Conservation (phyloP, 257 asterid species). For the Lantana camara region DNA sequence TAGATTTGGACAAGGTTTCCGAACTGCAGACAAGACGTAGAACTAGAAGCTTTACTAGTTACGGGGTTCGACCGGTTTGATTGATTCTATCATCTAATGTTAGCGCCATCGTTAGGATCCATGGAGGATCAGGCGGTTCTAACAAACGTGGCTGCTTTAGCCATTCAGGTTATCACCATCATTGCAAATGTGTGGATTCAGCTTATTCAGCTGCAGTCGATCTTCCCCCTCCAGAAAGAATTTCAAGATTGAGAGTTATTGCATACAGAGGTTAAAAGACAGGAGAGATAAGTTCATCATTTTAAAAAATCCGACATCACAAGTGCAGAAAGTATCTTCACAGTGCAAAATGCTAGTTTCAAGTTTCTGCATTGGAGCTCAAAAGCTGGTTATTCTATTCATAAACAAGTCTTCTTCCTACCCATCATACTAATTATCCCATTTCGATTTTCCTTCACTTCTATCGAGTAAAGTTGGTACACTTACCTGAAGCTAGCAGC, state of each 20-base stretch:
- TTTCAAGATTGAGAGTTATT: slow-evolving; percentile 23
- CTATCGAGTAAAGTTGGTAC: not conserved
- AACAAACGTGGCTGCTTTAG: not conserved
- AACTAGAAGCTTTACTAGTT: no score
- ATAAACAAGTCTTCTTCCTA: slow-evolving; percentile 11
- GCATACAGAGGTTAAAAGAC: slow-evolving; percentile 29
- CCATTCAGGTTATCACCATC: not conserved
- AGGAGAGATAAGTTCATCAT: slow-evolving; percentile 26
- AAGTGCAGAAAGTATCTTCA: slow-evolving; percentile 24
- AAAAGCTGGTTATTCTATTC: slow-evolving; percentile 12
- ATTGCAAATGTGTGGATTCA: not conserved
- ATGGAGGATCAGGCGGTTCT: slow-evolving; percentile 33
- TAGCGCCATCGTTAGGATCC: slow-evolving; percentile 38
- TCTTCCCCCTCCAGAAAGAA: not conserved
- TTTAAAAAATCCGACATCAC: not conserved
- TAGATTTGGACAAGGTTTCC: no score
- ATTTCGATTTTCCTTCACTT: not conserved
- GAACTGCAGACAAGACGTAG: no score
- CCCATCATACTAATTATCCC: not conserved
- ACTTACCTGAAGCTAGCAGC: not conserved
- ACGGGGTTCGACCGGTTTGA: no score
- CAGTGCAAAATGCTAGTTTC: slow-evolving; percentile 9
- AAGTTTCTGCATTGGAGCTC: slow-evolving; percentile 5
- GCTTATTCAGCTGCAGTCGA: not conserved
- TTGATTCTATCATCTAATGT: no score